Percentiles rank a stretch among this genome's conserved stretches.
phyloP scores from a whole-genome alignment of 192 early-diverging fungal species.

The Backusella macrospora region DNA sequence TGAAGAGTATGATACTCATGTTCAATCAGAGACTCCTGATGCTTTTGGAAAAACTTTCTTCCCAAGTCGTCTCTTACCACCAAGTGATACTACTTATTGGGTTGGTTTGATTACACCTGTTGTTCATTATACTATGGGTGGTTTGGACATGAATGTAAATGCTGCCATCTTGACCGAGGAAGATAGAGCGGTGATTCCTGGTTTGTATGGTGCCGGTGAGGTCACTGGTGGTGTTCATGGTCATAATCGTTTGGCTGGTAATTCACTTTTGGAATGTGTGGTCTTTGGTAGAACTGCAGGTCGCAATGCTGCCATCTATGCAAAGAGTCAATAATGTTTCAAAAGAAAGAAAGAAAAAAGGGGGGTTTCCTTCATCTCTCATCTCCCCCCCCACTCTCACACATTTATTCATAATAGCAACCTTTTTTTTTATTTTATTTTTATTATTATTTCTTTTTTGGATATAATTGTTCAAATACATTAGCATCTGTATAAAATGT shows the following conservation, averaged over 20 bases:
- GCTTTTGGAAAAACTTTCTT: constrained; percentile 31
- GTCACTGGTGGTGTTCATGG: constrained; percentile 86
- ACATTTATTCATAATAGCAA: background rate
- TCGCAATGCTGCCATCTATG: constrained; percentile 20
- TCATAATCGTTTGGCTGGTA: constrained; percentile 79
- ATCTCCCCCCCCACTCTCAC: no score
- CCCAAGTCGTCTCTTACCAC: constrained; percentile 13
- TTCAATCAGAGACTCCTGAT: constrained; percentile 18
- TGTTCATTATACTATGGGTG: constrained; percentile 42
- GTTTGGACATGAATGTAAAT: constrained; percentile 7
- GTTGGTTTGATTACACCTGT: constrained; percentile 32
- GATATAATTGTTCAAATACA: constrained; percentile 7
- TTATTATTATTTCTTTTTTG: constrained; percentile 5
- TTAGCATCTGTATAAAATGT: constrained; percentile 14
- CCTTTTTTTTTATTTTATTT: background rate
- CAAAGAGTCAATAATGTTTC: constrained; percentile 5
- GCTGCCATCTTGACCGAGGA: constrained; percentile 14
- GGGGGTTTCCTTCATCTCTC: background rate
- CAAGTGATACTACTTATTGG: constrained; percentile 24
- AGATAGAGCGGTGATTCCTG: constrained; percentile 51
- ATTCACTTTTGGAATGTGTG: constrained; percentile 80
- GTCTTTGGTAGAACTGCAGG: constrained; percentile 85
- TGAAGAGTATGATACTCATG: constrained; percentile 23
- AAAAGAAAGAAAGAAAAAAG: background rate
- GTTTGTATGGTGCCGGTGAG: constrained; percentile 78